Evolutionary conservation across 805 yeast species (phyloP), one percentile per base, ranked within the genome.

Genomic region (Kluyveromyces aestuarii): DNA sequence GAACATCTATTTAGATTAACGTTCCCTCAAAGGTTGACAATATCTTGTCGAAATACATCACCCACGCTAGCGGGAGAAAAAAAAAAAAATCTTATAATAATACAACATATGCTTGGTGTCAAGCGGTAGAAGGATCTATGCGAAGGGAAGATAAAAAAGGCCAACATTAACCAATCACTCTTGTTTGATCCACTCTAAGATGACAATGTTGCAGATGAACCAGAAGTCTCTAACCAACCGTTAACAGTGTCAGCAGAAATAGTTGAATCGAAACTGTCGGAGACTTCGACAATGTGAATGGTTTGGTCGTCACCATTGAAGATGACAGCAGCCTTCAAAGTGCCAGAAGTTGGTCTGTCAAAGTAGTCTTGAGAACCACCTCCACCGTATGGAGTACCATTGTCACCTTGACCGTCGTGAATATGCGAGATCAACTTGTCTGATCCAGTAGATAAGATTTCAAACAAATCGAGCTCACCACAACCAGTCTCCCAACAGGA

Each of bases 401-500:
- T 64, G 55, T 71, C 68, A 63, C 90, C 91, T 73, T 86, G 95
- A 58, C 85, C 87, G 64, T 77, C 80, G 73, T 91, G 98, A 61
- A 91, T 71, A 65, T 88, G 93, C 49, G 87, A 73, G 60, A 85
- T 82, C 68, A 90, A 73, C 67, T 82, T 81, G 65, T 74, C 72
- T 53, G 87, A 80, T 57, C 96, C 96, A 36, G 84, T 57, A 53
- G 81, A 72, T 58, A 93, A 77, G 58, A 91, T 76, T 78, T 93
- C 99, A 62, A 91, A 93, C 61, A 89, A 75, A 72, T 93, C 99
- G 61, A 93, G 75, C 76, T 93, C 99, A 74, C 99, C 99, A 73
- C 99, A 93, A 53, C 98, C 98, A 48, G 95, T 77, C 47, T 78
- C 61, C 99, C 99, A 93, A 79, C 99, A 93, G 37, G 97, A 88